These are phyloP conservation scores for Trametes villosa DNA, from an alignment of 768 basidiomycete genomes.

Conservation along the genomic window DNA sequence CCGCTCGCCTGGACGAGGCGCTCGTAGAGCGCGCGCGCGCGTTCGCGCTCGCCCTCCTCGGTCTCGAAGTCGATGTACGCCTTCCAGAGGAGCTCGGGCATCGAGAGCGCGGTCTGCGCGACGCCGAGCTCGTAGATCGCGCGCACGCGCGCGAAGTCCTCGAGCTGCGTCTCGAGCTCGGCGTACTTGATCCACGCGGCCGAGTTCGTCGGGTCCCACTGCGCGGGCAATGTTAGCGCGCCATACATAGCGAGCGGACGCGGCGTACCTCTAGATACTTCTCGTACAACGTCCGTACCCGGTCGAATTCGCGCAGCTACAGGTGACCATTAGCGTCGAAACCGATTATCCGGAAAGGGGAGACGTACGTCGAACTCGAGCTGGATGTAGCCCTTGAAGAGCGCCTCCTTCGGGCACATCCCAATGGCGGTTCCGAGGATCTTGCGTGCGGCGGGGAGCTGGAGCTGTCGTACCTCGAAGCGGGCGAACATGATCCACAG, in stretches of 20 bases:
- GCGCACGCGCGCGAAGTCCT: conserved; percentile 86
- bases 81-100: conserved; percentile 95
- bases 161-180: conserved; percentile 85
- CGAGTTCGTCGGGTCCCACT: conserved; percentile 90
- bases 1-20: conserved; percentile 83
- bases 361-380: conserved; percentile 81
- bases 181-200: conserved; percentile 97
- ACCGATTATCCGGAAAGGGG: neutral
- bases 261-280: conserved; percentile 86
- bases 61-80: conserved; percentile 97
- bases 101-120: conserved; percentile 81
- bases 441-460: conserved; percentile 84
- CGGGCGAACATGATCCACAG: conserved; percentile 92
- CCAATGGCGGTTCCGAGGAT: conserved; percentile 90
- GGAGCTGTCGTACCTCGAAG: conserved; percentile 86
- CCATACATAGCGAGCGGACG: neutral
- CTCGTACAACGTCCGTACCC: conserved; percentile 88
- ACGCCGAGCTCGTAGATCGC: conserved; percentile 94
- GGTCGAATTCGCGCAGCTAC: conserved; percentile 92
- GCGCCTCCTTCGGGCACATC: conserved; percentile 92
- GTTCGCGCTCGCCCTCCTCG: conserved; percentile 89
- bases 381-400: conserved; percentile 97
- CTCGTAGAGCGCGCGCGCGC: conserved; percentile 86
- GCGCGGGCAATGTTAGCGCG: neutral
- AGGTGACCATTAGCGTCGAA: conserved; percentile 16